phyloP scores from a whole-genome alignment of 305 asterid species.

The Stenogyne calaminthoides region DNA sequence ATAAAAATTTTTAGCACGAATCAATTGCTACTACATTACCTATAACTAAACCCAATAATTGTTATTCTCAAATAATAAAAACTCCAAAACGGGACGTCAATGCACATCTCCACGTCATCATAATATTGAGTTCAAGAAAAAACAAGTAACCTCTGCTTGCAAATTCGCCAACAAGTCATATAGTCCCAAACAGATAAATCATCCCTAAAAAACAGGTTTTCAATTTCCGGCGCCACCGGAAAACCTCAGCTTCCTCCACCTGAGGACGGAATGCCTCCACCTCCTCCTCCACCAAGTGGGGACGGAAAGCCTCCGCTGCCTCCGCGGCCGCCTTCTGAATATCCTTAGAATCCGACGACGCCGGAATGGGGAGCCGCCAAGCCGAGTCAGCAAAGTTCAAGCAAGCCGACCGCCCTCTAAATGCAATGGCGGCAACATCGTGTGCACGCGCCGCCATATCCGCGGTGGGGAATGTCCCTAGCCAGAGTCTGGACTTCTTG shows the following conservation, averaged over 20 bases:
- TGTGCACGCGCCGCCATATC: constrained; percentile 80
- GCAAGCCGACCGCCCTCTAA: constrained; percentile 69
- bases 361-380: constrained; percentile 63
- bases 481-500: constrained; percentile 63
- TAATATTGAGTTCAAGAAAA: neutral
- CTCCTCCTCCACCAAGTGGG: constrained; percentile 48
- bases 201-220: neutral
- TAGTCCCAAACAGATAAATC: neutral
- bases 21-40: too few species aligned
- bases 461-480: constrained; percentile 56
- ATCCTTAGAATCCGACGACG: constrained; percentile 47
- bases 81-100: constrained; percentile 44
- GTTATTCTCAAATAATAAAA: neutral
- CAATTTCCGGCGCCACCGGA: neutral
- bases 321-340: constrained; percentile 49
- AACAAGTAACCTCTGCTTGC: too few species aligned
- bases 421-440: constrained; percentile 78
- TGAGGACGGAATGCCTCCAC: too few species aligned
- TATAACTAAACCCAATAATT: too few species aligned
- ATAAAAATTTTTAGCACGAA: neutral
- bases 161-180: constrained; percentile 35
- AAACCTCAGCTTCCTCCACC: too few species aligned
- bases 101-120: constrained; percentile 28
- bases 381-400: constrained; percentile 74
- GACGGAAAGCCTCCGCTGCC: constrained; percentile 60